Percentiles rank a stretch among this genome's conserved stretches.
phyloP scores from a whole-genome alignment of 495 filamentous ascomycete genomes.

The Patellaria atrata region DNA sequence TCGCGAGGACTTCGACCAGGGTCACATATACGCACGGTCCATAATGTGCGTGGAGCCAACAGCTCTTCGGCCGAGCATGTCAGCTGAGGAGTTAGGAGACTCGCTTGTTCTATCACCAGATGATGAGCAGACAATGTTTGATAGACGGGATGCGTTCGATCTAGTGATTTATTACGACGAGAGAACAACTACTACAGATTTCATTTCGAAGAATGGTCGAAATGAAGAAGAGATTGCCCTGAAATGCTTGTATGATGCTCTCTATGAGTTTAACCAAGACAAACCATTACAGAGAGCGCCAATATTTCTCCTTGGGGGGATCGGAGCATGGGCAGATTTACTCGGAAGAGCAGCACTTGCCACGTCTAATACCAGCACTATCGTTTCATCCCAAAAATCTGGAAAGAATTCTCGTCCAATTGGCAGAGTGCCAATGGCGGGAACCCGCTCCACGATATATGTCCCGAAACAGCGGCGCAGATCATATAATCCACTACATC shows the following conservation, averaged over 20 bases:
- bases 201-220: conserved; percentile 31
- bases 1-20: conserved; percentile 69
- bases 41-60: conserved; percentile 90
- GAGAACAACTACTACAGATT: conserved; percentile 39
- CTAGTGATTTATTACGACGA: conserved; percentile 86
- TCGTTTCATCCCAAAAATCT: conserved; percentile 33
- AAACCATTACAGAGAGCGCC: conserved; percentile 55
- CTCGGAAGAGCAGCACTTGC: conserved; percentile 55
- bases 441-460: conserved; percentile 36
- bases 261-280: conserved; percentile 72
- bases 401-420: conserved; percentile 36
- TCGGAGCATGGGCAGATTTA: conserved; percentile 72
- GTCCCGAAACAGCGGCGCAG: conserved; percentile 41
- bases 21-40: conserved; percentile 68
- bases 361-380: conserved; percentile 39
- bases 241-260: conserved; percentile 56
- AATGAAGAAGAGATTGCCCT: conserved; percentile 42
- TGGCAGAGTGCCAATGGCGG: conserved; percentile 38
- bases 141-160: conserved; percentile 64
- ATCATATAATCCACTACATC: conserved; percentile 44
- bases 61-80: conserved; percentile 56
- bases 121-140: conserved; percentile 57
- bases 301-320: conserved; percentile 63
- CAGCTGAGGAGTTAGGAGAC: conserved; percentile 71
- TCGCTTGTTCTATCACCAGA: conserved; percentile 67